Conservation (phyloP, 768 basidiomycete species). For the Suillus lakei region DNA sequence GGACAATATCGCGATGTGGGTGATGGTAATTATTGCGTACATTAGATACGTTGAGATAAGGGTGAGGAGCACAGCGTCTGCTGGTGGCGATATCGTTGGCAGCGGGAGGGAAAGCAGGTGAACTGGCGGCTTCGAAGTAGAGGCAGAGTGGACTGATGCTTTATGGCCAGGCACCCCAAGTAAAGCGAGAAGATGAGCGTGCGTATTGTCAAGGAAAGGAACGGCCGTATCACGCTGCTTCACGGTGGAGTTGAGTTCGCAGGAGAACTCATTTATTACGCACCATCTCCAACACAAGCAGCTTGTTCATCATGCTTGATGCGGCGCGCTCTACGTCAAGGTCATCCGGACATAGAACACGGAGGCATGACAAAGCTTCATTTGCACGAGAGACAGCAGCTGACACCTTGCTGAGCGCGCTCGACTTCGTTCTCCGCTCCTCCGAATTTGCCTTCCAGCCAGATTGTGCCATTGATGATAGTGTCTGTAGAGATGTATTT, state of each 20-base stretch:
- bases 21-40: slow-evolving; percentile 52
- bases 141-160: not conserved
- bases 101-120: slow-evolving; percentile 49
- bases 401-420: slow-evolving; percentile 39
- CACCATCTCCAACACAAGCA: slow-evolving; percentile 74
- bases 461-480: slow-evolving; percentile 56
- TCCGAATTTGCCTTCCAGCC: slow-evolving; percentile 57
- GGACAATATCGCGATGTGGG: slow-evolving; percentile 30
- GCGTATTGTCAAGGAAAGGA: slow-evolving; percentile 49
- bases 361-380: slow-evolving; percentile 50
- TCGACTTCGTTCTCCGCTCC: slow-evolving; percentile 28
- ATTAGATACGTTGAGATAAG: slow-evolving; percentile 65
- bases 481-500: slow-evolving; percentile 62
- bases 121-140: slow-evolving; percentile 15
- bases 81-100: slow-evolving; percentile 36
- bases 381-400: slow-evolving; percentile 41
- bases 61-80: slow-evolving; percentile 44
- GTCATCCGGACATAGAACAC: slow-evolving; percentile 49
- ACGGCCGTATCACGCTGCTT: slow-evolving; percentile 60
- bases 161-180: not conserved
- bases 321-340: slow-evolving; percentile 79
- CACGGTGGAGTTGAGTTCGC: not conserved
- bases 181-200: slow-evolving; percentile 41
- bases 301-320: slow-evolving; percentile 65
- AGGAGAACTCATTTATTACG: slow-evolving; percentile 30